Evolutionary conservation across 1,139 yeast species (phyloP), one percentile per base, ranked within the genome.

Genomic region (Suhomyces terraborum): DNA sequence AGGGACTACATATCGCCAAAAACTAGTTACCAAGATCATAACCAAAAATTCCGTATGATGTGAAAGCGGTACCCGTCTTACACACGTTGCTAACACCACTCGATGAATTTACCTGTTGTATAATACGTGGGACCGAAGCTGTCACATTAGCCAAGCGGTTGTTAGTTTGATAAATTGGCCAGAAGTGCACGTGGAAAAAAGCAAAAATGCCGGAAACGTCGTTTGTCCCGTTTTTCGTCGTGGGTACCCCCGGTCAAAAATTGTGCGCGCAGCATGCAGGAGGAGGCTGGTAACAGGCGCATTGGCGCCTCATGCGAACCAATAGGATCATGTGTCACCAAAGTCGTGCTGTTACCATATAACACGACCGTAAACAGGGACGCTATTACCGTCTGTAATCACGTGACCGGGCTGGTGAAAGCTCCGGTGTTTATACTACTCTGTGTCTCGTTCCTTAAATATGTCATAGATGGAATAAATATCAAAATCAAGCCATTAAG

Each of bases 171-270:
- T 24, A n/a, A 12, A 24, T 24, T 10, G 8, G 13, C 16, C 6
- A 10, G 24, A 25, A 20, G 14, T 13, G 44, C 44, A 41, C 44
- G 44, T 37, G 44, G 44, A 17, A 29, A 13, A 24, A 22, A 16
- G 19, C 34, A 42, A 41, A 53, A 53, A 40, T 36, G 33, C 52
- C 50, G 56, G 57, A 52, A 48, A 45, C 49, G 33, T 38, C 45
- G 49, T 51, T 52, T 47, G 53, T 43, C 54, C 57, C 50, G 47
- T 47, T 50, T 47, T 50, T 40, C 19, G 25, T 20, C 34, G 25
- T 23, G 25, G 39, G 43, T 26, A 35, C 38, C 37, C 38, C 39
- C 25, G 33, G 23, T 22, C 19, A 27, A 38, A 35, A 28, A 13
- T 35, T 38, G 34, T 26, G 28, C 21, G 38, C 28, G 23, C 30